Conservation (phyloP, 495 filamentous ascomycete species). For the Neurospora sublineolata region DNA sequence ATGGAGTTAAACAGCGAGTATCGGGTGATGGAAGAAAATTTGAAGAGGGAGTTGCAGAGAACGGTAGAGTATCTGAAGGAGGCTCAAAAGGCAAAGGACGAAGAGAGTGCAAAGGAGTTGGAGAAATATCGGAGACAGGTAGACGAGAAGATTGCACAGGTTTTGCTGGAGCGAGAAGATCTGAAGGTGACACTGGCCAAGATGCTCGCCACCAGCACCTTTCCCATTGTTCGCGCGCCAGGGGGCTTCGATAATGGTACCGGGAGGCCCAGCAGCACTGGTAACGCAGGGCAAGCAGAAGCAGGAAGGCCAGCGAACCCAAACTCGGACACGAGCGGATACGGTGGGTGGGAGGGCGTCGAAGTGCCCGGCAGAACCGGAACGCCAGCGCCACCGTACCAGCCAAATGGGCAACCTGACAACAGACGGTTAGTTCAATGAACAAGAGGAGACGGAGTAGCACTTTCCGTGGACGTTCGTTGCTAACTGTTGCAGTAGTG, state of each 20-base stretch:
- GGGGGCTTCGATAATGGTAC: not conserved
- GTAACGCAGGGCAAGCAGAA: not conserved
- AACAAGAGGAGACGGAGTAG: not conserved
- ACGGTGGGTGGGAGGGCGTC: not conserved
- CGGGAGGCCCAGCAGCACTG: not conserved
- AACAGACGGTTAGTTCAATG: not conserved
- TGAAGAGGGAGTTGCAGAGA: not conserved
- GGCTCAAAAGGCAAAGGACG: not conserved
- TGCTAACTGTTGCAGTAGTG: not conserved
- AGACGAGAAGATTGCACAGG: not conserved
- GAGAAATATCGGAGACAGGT: not conserved
- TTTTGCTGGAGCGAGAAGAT: not conserved
- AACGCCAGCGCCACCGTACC: not conserved
- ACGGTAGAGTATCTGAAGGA: not conserved
- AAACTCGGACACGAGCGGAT: not conserved
- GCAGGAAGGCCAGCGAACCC: not conserved
- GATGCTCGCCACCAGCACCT: not conserved
- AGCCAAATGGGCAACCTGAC: not conserved
- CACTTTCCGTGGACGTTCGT: not conserved
- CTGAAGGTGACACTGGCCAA: not conserved
- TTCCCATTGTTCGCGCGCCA: not conserved
- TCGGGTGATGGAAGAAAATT: not conserved
- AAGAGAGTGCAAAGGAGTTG: not conserved
- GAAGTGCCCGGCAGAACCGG: not conserved
- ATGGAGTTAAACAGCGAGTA: not conserved